Conservation (phyloP, 768 basidiomycete species). For the Lactifluus hygrophoroides region DNA sequence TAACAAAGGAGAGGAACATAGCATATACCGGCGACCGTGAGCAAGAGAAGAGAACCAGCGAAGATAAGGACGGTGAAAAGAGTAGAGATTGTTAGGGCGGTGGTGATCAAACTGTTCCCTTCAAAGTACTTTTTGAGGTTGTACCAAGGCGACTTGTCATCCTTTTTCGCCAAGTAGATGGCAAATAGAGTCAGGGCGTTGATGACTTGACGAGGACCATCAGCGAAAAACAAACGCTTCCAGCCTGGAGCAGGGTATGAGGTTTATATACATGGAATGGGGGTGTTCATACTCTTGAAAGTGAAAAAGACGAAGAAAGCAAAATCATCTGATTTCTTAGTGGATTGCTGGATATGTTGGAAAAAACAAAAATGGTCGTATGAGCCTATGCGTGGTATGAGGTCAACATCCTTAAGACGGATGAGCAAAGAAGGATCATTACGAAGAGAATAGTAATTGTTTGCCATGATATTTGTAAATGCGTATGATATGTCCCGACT, state of each 20-base stretch:
- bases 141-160: conserved; percentile 47
- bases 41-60: conserved; percentile 68
- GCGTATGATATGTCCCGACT: conserved; percentile 97
- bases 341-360: conserved; percentile 90
- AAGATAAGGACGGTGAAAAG: conserved; percentile 88
- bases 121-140: conserved; percentile 72
- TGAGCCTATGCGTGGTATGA: conserved; percentile 46
- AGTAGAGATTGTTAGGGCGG: conserved; percentile 79
- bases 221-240: conserved; percentile 85
- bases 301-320: conserved; percentile 99
- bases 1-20: conserved; percentile 94
- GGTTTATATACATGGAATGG: not conserved
- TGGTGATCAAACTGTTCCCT: conserved; percentile 59
- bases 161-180: conserved; percentile 57
- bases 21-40: conserved; percentile 75
- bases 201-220: conserved; percentile 95
- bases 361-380: conserved; percentile 99
- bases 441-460: conserved; percentile 95
- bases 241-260: conserved; percentile 42
- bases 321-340: conserved; percentile 94
- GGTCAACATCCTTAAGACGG: not conserved
- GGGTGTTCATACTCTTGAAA: conserved; percentile 75
- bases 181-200: conserved; percentile 96
- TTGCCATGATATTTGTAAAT: conserved; percentile 96
- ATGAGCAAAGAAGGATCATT: conserved; percentile 27